A percentile compares a stretch with the other conserved stretches of the same genome.
These are phyloP conservation scores for Solanum hybrid DNA, from an alignment of 305 asterid species.

Conservation along the genomic window DNA sequence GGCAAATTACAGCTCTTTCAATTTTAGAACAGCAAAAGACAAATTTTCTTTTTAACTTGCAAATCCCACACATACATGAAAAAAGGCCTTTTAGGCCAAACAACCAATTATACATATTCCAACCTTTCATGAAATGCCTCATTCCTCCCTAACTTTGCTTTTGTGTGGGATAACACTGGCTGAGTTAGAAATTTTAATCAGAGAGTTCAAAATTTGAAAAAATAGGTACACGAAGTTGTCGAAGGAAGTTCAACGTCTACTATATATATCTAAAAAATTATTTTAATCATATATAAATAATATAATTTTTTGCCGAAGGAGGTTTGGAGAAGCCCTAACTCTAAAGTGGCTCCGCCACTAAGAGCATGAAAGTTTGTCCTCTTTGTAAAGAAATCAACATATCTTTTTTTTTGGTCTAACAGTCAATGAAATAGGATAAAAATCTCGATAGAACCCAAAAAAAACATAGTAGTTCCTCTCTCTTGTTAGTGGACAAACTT, in stretches of 20 bases:
- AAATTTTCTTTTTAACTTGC: not conserved
- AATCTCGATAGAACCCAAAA: not conserved
- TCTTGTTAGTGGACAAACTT: not conserved
- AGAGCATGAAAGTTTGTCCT: not conserved
- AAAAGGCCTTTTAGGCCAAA: not conserved
- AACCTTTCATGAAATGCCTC: not conserved
- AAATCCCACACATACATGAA: not conserved
- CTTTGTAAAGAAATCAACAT: not conserved
- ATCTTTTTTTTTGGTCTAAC: not conserved
- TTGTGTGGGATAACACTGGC: fast-evolving
- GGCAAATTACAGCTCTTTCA: not conserved
- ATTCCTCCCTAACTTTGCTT: not conserved
- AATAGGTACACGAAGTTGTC: no score
- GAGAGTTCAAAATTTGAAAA: no score
- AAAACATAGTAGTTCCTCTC: not conserved
- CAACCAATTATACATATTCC: not conserved
- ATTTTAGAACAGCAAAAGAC: not conserved
- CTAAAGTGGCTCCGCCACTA: not conserved
- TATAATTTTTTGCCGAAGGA: fast-evolving
- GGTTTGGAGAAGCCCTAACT: not conserved
- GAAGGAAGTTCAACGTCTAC: not conserved
- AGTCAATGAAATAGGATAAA: not conserved
- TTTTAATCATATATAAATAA: no score
- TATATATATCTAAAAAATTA: no score
- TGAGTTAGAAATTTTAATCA: fast-evolving